A percentile compares a stretch with the other conserved stretches of the same genome.
Conservation (phyloP, 2,329 filamentous ascomycete species). For the Xylaria sp. region DNA sequence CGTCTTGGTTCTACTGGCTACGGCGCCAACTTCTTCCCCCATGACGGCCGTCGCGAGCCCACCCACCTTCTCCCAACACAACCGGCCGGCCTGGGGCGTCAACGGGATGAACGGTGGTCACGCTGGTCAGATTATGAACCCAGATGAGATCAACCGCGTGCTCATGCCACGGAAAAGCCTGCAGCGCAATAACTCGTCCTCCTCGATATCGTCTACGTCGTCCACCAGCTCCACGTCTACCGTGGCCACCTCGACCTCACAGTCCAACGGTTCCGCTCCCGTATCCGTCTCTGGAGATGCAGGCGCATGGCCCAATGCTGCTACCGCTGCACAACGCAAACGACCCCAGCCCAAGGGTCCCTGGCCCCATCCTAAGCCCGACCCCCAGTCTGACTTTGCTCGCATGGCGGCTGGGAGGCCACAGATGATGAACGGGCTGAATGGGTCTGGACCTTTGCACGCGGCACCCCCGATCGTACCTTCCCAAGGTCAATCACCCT, state of each 20-base stretch:
- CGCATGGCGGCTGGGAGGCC: slow-evolving; percentile 48
- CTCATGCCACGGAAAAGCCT: slow-evolving; percentile 87
- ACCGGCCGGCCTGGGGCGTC: slow-evolving; percentile 70
- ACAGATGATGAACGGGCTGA: slow-evolving; percentile 49
- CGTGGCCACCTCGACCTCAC: slow-evolving; percentile 64
- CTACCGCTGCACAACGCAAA: slow-evolving; percentile 52
- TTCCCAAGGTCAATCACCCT: slow-evolving; percentile 46
- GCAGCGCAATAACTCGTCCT: slow-evolving; percentile 89
- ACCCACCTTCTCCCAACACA: slow-evolving; percentile 67
- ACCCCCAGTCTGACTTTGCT: slow-evolving; percentile 54
- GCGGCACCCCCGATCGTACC: slow-evolving; percentile 46
- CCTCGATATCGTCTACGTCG: slow-evolving; percentile 74
- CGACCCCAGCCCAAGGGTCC: slow-evolving; percentile 56
- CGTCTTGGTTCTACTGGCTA: slow-evolving; percentile 24
- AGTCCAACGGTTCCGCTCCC: slow-evolving; percentile 61
- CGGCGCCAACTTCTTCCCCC: slow-evolving; percentile 47
- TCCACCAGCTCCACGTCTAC: slow-evolving; percentile 68
- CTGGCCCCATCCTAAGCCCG: slow-evolving; percentile 57
- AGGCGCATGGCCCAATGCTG: slow-evolving; percentile 57
- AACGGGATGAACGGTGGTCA: slow-evolving; percentile 50
- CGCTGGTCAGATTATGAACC: slow-evolving; percentile 64
- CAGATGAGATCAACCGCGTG: slow-evolving; percentile 85
- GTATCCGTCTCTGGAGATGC: slow-evolving; percentile 53
- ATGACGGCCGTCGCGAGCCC: slow-evolving; percentile 74
- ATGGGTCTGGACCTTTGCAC: slow-evolving; percentile 49